phyloP scores from a whole-genome alignment of 768 basidiomycete species.

The Suillus americanus region DNA sequence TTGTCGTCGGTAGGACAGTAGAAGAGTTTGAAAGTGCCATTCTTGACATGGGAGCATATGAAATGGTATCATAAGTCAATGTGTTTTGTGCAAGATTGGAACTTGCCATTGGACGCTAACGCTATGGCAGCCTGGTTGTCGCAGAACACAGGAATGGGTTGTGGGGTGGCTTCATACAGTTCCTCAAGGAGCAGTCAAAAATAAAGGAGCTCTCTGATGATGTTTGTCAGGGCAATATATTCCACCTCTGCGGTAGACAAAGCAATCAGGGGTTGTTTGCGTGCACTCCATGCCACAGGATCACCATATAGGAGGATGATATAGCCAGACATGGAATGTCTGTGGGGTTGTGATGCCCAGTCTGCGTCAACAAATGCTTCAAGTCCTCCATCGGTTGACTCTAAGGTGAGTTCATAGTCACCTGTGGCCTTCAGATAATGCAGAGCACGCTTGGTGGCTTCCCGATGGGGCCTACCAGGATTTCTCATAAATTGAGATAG shows the following conservation, averaged over 20 bases:
- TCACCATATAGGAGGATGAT: not conserved
- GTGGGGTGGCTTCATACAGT: not conserved
- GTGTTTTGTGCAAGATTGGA: constrained; percentile 35
- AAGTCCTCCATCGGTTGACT: not conserved
- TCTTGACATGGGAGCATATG: constrained; percentile 26
- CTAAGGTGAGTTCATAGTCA: not conserved
- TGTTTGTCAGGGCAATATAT: not conserved
- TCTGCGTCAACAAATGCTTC: not conserved
- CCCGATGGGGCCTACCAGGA: not conserved
- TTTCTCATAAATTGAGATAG: not conserved
- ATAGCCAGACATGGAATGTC: not conserved
- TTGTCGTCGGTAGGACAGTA: constrained; percentile 5
- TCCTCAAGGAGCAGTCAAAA: not conserved
- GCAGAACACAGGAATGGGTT: not conserved
- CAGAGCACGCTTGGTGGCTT: not conserved
- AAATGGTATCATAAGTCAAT: constrained; percentile 38
- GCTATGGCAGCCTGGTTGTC: constrained; percentile 33
- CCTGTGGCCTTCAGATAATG: not conserved
- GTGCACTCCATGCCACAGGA: not conserved
- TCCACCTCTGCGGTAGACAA: not conserved
- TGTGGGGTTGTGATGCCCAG: not conserved
- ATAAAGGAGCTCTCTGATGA: not conserved
- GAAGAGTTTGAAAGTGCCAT: constrained; percentile 13
- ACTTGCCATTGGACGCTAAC: constrained; percentile 25
- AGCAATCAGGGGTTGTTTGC: not conserved